Base-by-base conservation (phyloP, 2,329 filamentous ascomycete genomes). In the Aspergillus sojae region DNA sequence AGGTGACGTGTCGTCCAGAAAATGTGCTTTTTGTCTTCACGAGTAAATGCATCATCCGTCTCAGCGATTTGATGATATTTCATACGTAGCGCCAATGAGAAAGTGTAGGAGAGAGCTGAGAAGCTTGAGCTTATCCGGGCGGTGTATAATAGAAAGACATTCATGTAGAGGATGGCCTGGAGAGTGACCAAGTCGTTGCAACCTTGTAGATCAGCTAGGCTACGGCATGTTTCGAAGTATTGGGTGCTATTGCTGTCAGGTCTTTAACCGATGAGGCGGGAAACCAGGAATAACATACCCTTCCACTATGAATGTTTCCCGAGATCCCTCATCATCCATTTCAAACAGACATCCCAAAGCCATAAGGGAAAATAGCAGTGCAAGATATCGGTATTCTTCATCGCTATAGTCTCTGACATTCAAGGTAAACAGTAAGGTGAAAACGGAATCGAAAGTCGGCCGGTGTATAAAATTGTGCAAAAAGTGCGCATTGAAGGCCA, bases 141-240 rank as follows among this genome's bases (percentile, higher is more conserved):
- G 1, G 62, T 62, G 5, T 52, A 57, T 11, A 64, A 14, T 9
- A 64, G 54, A 36, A 60, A 62, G 2, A 66, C n/a, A 30, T 64
- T 62, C 64, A 64, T 62, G 41, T 62, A 66, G 14, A 66, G 60
- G 23, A 66, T 66, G 10, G 64, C 54, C 45, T 66, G 64, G 12
- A 66, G 41, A 1, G 57, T 62, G 12, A 62, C 45, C 16, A 64
- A 36, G 48, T 66, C 60, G 16, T 45, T 55, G 45, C 64, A 66
- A 21, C 53, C 57, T 23, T 55, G 53, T 5, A 64, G 26, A 11
- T 66, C 62, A 6, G 60, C 56, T 5, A 64, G 26, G 11, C 56
- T 30, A 12, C 60, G 60, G 28, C 59, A 60, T 2, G 34, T 64
- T 23, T 58, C 41, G 14, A 64, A 66, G 14, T 63, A 65, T 34